Conservation (phyloP, 1,284 basidiomycete species). For the Exsudoporus floridanus region DNA sequence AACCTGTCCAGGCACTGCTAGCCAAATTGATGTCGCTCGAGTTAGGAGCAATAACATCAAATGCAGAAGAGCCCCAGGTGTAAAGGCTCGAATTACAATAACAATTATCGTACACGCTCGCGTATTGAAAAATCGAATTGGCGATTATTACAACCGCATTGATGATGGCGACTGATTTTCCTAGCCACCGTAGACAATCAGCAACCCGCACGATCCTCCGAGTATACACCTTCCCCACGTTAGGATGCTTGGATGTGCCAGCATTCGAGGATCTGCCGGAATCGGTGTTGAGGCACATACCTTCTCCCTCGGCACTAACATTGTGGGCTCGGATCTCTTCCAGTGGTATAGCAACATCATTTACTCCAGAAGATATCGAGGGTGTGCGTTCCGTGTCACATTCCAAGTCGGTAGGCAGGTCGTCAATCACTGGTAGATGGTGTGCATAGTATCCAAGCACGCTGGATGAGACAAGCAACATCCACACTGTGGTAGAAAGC, state of each 20-base stretch:
- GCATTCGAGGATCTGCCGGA: background rate
- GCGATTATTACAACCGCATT: slow-evolving; percentile 23
- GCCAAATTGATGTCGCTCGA: slow-evolving; percentile 5
- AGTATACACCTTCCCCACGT: background rate
- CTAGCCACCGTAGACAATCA: slow-evolving; percentile 23
- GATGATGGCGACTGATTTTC: slow-evolving; percentile 25
- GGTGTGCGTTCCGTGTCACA: background rate
- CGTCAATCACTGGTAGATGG: slow-evolving; percentile 1
- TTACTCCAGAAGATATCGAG: background rate
- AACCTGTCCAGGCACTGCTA: slow-evolving; percentile 20
- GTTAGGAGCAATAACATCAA: slow-evolving; percentile 6
- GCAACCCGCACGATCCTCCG: slow-evolving; percentile 1
- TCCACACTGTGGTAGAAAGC: slow-evolving; percentile 39
- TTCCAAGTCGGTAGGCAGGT: slow-evolving; percentile 5
- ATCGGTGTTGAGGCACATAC: background rate
- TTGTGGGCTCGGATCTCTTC: background rate
- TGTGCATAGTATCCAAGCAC: slow-evolving; percentile 36
- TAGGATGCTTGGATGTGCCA: background rate
- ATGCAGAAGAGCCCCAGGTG: slow-evolving; percentile 10
- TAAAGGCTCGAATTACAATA: slow-evolving; percentile 23
- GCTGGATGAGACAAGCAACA: slow-evolving; percentile 39
- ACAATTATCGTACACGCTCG: slow-evolving; percentile 24
- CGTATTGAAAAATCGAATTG: slow-evolving; percentile 23
- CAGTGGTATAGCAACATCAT: background rate
- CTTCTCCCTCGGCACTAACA: background rate